Evolutionary conservation across 805 yeast species (phyloP), one percentile per base, ranked within the genome.

Genomic region (Nakazawaea ambrosiae): DNA sequence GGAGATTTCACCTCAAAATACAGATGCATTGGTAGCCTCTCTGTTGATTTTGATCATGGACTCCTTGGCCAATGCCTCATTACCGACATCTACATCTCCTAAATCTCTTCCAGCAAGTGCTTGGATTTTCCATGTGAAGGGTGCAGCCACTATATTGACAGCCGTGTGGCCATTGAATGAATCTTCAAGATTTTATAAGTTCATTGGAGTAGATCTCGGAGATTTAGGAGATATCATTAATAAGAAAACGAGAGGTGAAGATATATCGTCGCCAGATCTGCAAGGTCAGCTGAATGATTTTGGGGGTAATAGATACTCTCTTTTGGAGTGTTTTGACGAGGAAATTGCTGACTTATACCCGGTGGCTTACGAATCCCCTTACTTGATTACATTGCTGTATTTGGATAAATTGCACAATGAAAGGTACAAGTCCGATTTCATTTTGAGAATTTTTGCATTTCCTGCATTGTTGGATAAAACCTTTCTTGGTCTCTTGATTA

Each of bases 61-160:
- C 55, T 85, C 97, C 0, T 63, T 87, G 46, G 97, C 97, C 3
- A 89, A 89, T 58, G 97, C 96, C 0, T 75, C 80, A 2, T 63
- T 73, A 33, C 95, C 75, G 31, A 51, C 65, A 2, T 55, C 65
- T 6, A 56, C 62, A 2, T 62, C 73, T 4, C 66, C 77, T 3
- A 74, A 72, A 46, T 79, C 88, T 2, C 58, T 88, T 40, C 95
- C 96, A 1, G 89, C 97, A 2, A 79, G 92, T 3, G 95, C 97
- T 0, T 90, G 97, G 97, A 79, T 90, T 40, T 92, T 86, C 65
- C 97, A 90, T 52, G 96, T 90, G 10, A 84, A 92, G 49, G 97
- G 97, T 23, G 96, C 97, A 0, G 96, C 96, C 5, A 89, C 97
- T 0, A 90, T 90, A 37, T 66, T 90, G 35, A 84, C 96, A 2